Evolutionary conservation across 1,139 yeast genomes (phyloP).

Genomic region (Hyphopichia wangnamkhiaoensis): DNA sequence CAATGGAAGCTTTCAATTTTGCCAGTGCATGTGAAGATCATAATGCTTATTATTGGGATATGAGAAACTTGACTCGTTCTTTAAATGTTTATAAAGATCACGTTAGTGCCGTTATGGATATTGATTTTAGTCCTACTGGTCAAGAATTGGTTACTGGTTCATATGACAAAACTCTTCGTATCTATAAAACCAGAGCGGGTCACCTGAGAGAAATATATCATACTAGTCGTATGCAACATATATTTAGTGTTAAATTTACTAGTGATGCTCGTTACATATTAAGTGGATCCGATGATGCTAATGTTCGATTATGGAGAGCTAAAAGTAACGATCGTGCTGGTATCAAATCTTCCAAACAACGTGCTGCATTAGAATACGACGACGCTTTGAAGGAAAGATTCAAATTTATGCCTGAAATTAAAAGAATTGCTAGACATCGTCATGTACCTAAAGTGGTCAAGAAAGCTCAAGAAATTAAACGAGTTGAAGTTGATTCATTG

Average conservation of each 20-base stretch:
- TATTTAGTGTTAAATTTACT: constrained; percentile 78
- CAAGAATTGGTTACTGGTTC: constrained; percentile 94
- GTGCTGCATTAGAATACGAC: constrained; percentile 85
- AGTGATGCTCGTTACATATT: constrained; percentile 87
- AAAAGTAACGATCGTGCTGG: constrained; percentile 81
- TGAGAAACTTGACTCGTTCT: constrained; percentile 84
- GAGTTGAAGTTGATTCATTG: constrained; percentile 67
- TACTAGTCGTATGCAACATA: constrained; percentile 96
- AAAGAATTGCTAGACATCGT: constrained; percentile 86
- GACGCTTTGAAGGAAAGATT: constrained; percentile 88
- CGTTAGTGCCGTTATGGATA: constrained; percentile 92
- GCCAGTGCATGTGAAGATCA: constrained; percentile 95
- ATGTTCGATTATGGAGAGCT: constrained; percentile 90
- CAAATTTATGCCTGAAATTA: constrained; percentile 95
- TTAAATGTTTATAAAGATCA: constrained; percentile 90
- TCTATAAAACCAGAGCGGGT: constrained; percentile 75
- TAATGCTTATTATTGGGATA: constrained; percentile 91
- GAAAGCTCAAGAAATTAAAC: constrained; percentile 85
- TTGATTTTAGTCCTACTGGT: constrained; percentile 96
- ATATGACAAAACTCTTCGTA: constrained; percentile 88
- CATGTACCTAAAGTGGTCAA: constrained; percentile 86
- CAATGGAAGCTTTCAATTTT: constrained; percentile 94
- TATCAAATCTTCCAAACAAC: constrained; percentile 77
- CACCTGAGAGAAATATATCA: constrained; percentile 95
- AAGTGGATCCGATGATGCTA: constrained; percentile 95